Evolutionary conservation across 2,329 filamentous ascomycete genomes (phyloP), one percentile per base, ranked within the genome.

Genomic region (Lachnellula occidentalis): DNA sequence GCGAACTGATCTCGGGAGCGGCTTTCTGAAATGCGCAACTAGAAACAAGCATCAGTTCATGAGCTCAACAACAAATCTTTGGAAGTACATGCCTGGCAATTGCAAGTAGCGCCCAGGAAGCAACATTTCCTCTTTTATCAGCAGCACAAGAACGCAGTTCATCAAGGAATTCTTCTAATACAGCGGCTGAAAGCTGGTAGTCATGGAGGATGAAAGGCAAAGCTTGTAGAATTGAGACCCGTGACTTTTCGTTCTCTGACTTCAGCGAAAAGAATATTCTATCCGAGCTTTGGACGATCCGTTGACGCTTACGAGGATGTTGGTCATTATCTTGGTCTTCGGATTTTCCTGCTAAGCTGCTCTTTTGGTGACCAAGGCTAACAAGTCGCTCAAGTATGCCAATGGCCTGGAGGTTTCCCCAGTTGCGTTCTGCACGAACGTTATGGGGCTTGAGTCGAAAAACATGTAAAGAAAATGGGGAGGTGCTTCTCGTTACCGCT

Each of bases 41-140:
- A 59, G 21, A 51, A 34, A 48, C n/a, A 52, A 4, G 21, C 34
- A 62, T 58, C 60, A 52, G 53, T 57, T 22, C 60, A 41, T 24
- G 11, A 17, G 37, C n/a, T 34, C 31, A n/a, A 19, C 9, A 53
- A 17, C 9, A 21, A 31, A n/a, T 45, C 34, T 19, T 43, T 14
- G 5, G 19, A 19, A 14, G 19, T 22, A 71, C 78, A 67, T 74
- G 92, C 90, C 88, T 89, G 58, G 89, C 78, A 66, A 90, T 82
- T n/a, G 85, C 86, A 50, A 96, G 70, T 75, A 95, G 83, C 17
- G 90, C 86, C 94, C 94, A 99, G 0, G 85, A 89, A 7, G 85
- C 81, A 41, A 86, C 74, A 8, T 72, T 70, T 14, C 74, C 72
- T 61, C 87, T 84, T 64, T 95, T 92, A 65, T 94, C 87, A 9